Evolutionary conservation across 495 filamentous ascomycete species (phyloP).

Genomic region (Podospora sp.): DNA sequence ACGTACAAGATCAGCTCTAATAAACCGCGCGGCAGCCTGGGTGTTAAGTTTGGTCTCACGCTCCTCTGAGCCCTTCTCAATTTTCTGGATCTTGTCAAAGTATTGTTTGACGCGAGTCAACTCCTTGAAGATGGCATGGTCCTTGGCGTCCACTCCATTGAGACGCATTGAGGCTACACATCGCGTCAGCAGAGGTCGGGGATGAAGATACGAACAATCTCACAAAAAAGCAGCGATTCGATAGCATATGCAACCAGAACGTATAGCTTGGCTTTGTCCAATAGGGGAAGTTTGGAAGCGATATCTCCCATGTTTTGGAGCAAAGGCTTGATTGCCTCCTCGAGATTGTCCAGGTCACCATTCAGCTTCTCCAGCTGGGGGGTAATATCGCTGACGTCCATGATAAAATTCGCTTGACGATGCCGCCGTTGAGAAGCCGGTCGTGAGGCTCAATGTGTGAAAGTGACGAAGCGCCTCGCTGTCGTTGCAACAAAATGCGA

Average conservation of each 20-base stretch:
- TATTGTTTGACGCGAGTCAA: slow-evolving; percentile 85
- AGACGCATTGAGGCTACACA: slow-evolving; percentile 73
- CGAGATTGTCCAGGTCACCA: slow-evolving; percentile 73
- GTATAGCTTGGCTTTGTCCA: slow-evolving; percentile 93
- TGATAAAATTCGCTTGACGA: slow-evolving; percentile 10
- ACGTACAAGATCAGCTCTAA: slow-evolving; percentile 73
- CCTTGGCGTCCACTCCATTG: slow-evolving; percentile 74
- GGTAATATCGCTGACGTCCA: slow-evolving; percentile 49
- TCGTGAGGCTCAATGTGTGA: not conserved
- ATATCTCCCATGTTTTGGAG: slow-evolving; percentile 62
- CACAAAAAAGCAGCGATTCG: slow-evolving; percentile 91
- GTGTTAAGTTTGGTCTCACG: slow-evolving; percentile 71
- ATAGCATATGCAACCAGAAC: slow-evolving; percentile 82
- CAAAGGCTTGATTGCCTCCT: slow-evolving; percentile 71
- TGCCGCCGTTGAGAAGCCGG: not conserved
- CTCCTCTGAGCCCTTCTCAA: slow-evolving; percentile 55
- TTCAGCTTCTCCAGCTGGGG: slow-evolving; percentile 71
- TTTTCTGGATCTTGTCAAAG: slow-evolving; percentile 83
- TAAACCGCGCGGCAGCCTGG: slow-evolving; percentile 75
- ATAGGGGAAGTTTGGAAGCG: slow-evolving; percentile 77
- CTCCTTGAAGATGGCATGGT: slow-evolving; percentile 84
- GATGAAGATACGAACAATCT: slow-evolving; percentile 25
- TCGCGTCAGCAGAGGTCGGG: slow-evolving; percentile 32
- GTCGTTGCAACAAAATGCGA: not conserved
- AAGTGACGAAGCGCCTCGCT: not conserved